Evolutionary conservation across 164 flowering plant species (phyloP).

Genomic region (Dillenia suffruticosa): DNA sequence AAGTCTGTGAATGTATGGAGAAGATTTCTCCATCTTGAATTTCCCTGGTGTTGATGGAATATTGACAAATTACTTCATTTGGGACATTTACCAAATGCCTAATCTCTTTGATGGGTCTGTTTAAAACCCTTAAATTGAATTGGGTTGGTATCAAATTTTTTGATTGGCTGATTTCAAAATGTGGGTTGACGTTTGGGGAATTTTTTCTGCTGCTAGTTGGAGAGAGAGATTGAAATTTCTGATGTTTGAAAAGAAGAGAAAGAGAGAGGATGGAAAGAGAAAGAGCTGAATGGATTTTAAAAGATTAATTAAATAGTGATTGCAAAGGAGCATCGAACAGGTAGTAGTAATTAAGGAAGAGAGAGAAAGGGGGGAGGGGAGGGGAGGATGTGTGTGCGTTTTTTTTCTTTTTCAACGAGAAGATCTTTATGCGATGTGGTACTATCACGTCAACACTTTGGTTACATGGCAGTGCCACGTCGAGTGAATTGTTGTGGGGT

Average conservation of each 20-base stretch:
- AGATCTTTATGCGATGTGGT: no score
- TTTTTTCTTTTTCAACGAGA: no score
- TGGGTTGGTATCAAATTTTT: no score
- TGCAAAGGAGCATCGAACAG: no score
- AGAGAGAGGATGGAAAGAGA: constrained; percentile 10
- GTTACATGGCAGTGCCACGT: no score
- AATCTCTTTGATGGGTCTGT: background rate
- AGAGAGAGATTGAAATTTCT: background rate
- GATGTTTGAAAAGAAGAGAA: background rate
- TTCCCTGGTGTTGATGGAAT: constrained; percentile 89
- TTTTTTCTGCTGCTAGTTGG: constrained; percentile 5
- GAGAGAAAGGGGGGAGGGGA: no score
- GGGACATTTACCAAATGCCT: constrained; percentile 23
- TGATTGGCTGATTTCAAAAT: background rate
- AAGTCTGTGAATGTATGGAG: constrained; percentile 33
- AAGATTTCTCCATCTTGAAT: constrained; percentile 88
- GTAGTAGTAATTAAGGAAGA: no score
- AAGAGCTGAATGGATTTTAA: background rate
- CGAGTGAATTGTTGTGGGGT: no score
- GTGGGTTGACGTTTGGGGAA: background rate
- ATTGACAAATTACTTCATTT: constrained; percentile 57
- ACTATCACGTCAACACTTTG: no score
- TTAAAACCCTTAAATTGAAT: background rate
- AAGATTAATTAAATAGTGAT: no score
- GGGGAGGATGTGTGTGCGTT: no score